These are phyloP conservation scores for Psilocybe sp. DNA, from an alignment of 768 basidiomycete genomes.

Conservation along the genomic window DNA sequence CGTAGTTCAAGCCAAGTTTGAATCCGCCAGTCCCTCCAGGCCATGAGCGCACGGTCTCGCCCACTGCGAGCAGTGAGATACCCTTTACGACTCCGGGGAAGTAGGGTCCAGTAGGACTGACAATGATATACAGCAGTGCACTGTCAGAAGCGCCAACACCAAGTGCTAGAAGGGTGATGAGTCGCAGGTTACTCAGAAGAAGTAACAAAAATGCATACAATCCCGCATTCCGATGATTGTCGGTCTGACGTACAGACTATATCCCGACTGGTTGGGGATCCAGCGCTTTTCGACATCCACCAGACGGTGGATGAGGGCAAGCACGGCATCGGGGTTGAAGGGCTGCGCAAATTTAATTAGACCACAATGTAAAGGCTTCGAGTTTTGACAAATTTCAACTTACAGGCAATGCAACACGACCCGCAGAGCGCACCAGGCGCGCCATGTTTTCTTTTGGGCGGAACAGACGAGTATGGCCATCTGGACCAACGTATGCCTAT, in stretches of 20 bases:
- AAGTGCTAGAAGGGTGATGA: slow-evolving; percentile 29
- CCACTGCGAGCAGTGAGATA: slow-evolving; percentile 39
- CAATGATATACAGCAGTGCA: slow-evolving; percentile 74
- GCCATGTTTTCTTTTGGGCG: slow-evolving; percentile 84
- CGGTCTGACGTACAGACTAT: slow-evolving; percentile 86
- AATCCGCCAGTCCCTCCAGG: slow-evolving; percentile 72
- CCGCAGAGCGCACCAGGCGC: slow-evolving; percentile 67
- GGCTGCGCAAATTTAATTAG: slow-evolving; percentile 33
- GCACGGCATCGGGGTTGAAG: slow-evolving; percentile 68
- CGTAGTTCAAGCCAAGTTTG: slow-evolving; percentile 73
- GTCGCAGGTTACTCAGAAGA: slow-evolving; percentile 32
- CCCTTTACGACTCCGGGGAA: slow-evolving; percentile 65
- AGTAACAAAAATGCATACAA: slow-evolving; percentile 39
- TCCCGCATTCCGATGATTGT: slow-evolving; percentile 62
- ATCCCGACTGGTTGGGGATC: slow-evolving; percentile 73
- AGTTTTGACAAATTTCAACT: slow-evolving; percentile 18
- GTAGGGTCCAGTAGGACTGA: slow-evolving; percentile 73
- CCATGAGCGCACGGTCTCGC: slow-evolving; percentile 43
- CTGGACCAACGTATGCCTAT: slow-evolving; percentile 68
- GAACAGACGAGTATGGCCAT: slow-evolving; percentile 76
- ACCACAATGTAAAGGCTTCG: neutral
- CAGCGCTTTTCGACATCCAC: slow-evolving; percentile 71
- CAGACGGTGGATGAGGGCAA: slow-evolving; percentile 73
- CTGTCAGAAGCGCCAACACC: slow-evolving; percentile 70
- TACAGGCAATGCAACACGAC: slow-evolving; percentile 72